Evolutionary conservation across 495 filamentous ascomycete species (phyloP), one percentile per base, ranked within the genome.

Genomic region (Penicillium paradoxum): DNA sequence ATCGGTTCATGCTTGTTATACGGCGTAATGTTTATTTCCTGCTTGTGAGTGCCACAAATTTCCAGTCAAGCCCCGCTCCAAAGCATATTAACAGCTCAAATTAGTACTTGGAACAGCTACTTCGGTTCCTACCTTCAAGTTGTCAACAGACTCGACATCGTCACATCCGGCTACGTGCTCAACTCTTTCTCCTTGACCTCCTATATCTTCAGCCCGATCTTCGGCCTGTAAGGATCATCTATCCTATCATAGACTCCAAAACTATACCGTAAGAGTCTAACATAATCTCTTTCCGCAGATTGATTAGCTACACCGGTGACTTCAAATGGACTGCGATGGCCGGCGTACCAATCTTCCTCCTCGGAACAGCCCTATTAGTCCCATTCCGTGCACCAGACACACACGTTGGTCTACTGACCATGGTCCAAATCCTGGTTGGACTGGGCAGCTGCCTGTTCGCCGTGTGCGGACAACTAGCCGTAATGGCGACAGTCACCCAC

Each of bases 361-460:
- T 85, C 24, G 74, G 59, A 6, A 56, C 60, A 3, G 77, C 83
- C 15, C 78, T 85, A 32, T 74, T 86, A 70, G 84, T 72, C 55
- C 78, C 62, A 54, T 88, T 86, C 75, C 81, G 85, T 30, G 76
- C 81, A 19, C 74, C 79, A 49, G 65, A 73, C 45, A 71, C 68
- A 19, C 55, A 73, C 46, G 63, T 85, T 19, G 84, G 82, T 9
- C 82, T 81, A 61, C 69, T 90, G 18, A 71, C 85, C 62, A 83
- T 87, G 79, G 81, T 76, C 57, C 82, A 89, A 62, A 83, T 89
- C 60, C 79, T 87, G 64, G 84, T 87, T 51, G 79, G 83, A 25
- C 72, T 88, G 34, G 71, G 73, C 18, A 80, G 78, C 13, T 76
- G 78, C 29, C 74, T 73, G 5, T 63, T 82, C n/a, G 37, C 85